Evolutionary conservation across 2,329 filamentous ascomycete genomes (phyloP).

Genomic region (Claviceps humidiphila): DNA sequence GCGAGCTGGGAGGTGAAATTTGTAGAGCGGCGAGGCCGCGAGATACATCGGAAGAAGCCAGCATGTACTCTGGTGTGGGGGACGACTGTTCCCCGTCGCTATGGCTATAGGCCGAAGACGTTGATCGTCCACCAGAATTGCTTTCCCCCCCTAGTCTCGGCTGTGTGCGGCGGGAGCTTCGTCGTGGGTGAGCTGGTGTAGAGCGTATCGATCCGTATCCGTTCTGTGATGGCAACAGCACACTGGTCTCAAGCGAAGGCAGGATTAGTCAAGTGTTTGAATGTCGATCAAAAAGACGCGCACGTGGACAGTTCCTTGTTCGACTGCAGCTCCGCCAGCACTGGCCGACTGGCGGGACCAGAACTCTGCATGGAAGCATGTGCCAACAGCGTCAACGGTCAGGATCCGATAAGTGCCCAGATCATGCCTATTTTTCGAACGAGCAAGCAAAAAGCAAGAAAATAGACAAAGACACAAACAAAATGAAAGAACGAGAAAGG

Average conservation of each 20-base stretch:
- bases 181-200: slow-evolving; percentile 20
- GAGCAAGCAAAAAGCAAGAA: not conserved
- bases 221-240: slow-evolving; percentile 8
- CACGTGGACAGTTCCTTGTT: not conserved
- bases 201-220: slow-evolving; percentile 12
- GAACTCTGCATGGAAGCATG: not conserved
- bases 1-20: slow-evolving; percentile 45
- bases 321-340: not conserved
- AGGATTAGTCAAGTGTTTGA: not conserved
- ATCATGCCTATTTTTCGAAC: not conserved
- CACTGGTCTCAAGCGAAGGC: not conserved
- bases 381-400: not conserved
- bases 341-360: not conserved
- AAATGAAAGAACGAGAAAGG: not conserved
- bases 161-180: slow-evolving; percentile 20
- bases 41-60: slow-evolving; percentile 15
- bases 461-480: not conserved
- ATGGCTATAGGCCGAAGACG: slow-evolving; percentile 43
- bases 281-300: not conserved
- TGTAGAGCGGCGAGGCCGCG: slow-evolving; percentile 28
- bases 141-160: slow-evolving; percentile 8
- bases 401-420: not conserved
- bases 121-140: slow-evolving; percentile 28
- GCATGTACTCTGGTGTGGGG: slow-evolving; percentile 24
- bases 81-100: slow-evolving; percentile 10